Conservation (phyloP, 805 yeast genomes). For the Lipomyces oligophaga region DNA sequence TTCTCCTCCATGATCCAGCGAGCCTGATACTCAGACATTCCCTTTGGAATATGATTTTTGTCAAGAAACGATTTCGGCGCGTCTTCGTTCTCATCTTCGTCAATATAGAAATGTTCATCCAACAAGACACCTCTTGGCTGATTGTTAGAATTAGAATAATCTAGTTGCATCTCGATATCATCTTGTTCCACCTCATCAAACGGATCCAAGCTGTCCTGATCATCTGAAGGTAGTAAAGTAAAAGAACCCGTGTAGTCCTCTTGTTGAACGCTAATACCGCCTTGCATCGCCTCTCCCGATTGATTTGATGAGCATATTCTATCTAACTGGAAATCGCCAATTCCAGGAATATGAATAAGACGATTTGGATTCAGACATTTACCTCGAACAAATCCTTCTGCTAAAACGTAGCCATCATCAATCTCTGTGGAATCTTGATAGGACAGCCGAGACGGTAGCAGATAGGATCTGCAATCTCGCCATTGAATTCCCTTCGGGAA, state of each 20-base stretch:
- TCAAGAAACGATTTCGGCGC: conserved; percentile 30
- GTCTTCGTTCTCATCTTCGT: conserved; percentile 36
- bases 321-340: conserved; percentile 81
- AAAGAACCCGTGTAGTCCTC: conserved; percentile 4
- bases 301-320: conserved; percentile 49
- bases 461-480: conserved; percentile 90
- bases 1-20: conserved; percentile 57
- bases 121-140: conserved; percentile 50
- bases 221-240: conserved; percentile 33
- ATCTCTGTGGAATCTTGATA: conserved; percentile 40
- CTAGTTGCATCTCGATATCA: conserved; percentile 34
- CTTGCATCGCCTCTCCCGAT: conserved; percentile 37
- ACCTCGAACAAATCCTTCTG: conserved; percentile 87
- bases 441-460: conserved; percentile 64
- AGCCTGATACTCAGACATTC: conserved; percentile 73
- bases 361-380: conserved; percentile 63
- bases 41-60: conserved; percentile 54
- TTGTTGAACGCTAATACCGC: conserved; percentile 24
- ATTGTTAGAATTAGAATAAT: conserved; percentile 33
- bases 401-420: conserved; percentile 29
- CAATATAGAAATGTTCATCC: conserved; percentile 54
- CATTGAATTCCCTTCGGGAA: conserved; percentile 81
- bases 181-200: conserved; percentile 28
- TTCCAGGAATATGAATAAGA: conserved; percentile 79
- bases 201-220: conserved; percentile 35